phyloP scores from a whole-genome alignment of 1,139 yeast species.

The Saccharomyces uvarum region DNA sequence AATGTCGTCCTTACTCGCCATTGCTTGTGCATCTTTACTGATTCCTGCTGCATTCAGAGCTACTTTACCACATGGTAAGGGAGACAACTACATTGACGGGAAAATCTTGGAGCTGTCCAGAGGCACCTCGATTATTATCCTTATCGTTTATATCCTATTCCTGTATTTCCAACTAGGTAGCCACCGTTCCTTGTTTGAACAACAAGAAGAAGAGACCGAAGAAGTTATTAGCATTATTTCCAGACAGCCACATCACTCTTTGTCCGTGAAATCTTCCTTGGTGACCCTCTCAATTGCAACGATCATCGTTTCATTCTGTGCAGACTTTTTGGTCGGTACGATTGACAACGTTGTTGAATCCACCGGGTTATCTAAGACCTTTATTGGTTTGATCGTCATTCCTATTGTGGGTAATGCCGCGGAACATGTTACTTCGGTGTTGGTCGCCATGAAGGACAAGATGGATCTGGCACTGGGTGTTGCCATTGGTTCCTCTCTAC shows the following conservation, averaged over 20 bases:
- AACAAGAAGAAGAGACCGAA: conserved; percentile 34
- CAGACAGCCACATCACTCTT: conserved; percentile 15
- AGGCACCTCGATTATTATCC: conserved; percentile 74
- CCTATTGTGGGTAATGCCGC: conserved; percentile 99
- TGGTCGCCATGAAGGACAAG: conserved; percentile 91
- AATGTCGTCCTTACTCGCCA: conserved; percentile 87
- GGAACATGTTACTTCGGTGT: conserved; percentile 92
- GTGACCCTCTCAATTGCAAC: conserved; percentile 52
- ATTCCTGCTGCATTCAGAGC: conserved; percentile 97
- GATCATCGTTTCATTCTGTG: conserved; percentile 78
- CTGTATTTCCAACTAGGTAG: conserved; percentile 82
- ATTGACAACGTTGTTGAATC: conserved; percentile 80
- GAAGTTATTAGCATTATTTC: conserved; percentile 28
- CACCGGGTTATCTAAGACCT: conserved; percentile 86
- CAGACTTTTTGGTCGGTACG: conserved; percentile 87
- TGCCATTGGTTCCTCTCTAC: conserved; percentile 94
- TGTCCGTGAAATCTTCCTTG: conserved; percentile 23
- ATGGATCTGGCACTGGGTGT: conserved; percentile 97
- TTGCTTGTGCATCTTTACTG: conserved; percentile 78
- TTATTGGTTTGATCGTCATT: conserved; percentile 84
- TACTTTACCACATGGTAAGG: conserved; percentile 49
- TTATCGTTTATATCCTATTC: conserved; percentile 70
- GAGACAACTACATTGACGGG: conserved; percentile 33
- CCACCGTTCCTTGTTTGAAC: conserved; percentile 58
- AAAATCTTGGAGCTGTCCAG: conserved; percentile 72